Evolutionary conservation across 768 basidiomycete genomes (phyloP).

Genomic region (Naganishia kalamii): DNA sequence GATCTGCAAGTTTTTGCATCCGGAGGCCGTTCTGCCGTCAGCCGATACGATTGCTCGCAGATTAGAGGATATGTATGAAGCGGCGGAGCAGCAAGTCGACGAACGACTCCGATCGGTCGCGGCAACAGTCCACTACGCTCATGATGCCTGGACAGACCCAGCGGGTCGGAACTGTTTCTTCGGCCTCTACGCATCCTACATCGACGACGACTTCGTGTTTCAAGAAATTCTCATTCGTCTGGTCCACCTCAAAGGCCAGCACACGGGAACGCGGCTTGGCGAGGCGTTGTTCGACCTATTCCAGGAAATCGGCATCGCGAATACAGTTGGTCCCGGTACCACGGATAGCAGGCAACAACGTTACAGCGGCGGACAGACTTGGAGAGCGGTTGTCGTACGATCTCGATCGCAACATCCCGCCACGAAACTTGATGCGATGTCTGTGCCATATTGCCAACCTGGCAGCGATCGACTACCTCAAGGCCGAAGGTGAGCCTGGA

Average conservation of each 20-base stretch:
- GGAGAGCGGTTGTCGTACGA: neutral
- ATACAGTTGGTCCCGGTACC: neutral
- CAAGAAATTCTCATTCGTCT: neutral
- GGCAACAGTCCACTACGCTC: neutral
- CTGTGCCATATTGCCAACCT: constrained; percentile 3
- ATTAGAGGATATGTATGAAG: neutral
- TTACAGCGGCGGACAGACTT: neutral
- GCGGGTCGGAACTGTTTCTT: neutral
- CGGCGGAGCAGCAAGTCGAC: neutral
- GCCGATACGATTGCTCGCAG: neutral
- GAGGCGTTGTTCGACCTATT: neutral
- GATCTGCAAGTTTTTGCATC: neutral
- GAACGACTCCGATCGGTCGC: neutral
- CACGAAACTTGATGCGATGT: neutral
- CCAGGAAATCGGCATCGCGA: neutral
- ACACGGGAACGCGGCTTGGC: neutral
- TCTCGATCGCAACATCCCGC: neutral
- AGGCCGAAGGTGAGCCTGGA: neutral
- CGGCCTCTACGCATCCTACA: neutral
- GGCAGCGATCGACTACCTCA: neutral
- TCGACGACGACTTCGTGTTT: neutral
- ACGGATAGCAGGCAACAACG: neutral
- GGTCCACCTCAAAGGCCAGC: neutral
- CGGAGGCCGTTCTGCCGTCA: neutral
- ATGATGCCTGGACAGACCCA: neutral